A percentile compares a stretch with the other conserved stretches of the same genome.
phyloP scores from a whole-genome alignment of 1,284 basidiomycete genomes.

The Golubevia sp. region DNA sequence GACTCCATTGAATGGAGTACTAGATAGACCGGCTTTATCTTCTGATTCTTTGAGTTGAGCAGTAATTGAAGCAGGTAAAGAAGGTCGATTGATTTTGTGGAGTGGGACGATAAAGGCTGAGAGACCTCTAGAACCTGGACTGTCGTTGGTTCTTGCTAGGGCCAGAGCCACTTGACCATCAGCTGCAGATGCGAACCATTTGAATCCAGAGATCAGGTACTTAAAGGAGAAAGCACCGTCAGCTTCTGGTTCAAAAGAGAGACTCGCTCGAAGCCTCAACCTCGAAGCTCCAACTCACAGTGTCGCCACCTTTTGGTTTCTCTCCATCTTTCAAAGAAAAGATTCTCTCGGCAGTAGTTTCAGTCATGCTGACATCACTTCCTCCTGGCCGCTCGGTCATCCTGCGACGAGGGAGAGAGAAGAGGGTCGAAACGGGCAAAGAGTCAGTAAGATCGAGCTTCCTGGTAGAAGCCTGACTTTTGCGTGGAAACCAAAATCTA shows the following conservation, averaged over 20 bases:
- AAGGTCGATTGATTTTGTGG: constrained; percentile 48
- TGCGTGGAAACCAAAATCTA: too few species aligned
- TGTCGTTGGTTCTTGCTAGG: constrained; percentile 69
- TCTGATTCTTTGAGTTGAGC: constrained; percentile 5
- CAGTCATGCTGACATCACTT: constrained; percentile 76
- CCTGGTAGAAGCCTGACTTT: too few species aligned
- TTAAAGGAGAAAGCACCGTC: constrained; percentile 62
- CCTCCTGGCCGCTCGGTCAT: constrained; percentile 71
- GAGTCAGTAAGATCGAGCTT: not conserved
- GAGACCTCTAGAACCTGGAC: constrained; percentile 64
- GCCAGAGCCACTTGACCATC: constrained; percentile 75
- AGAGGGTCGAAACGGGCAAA: not conserved
- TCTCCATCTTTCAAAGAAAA: constrained; percentile 8
- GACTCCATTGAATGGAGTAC: constrained; percentile 70
- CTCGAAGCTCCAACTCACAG: not conserved
- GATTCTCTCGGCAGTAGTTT: constrained; percentile 68
- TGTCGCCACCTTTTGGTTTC: constrained; percentile 63
- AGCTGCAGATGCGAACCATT: constrained; percentile 78
- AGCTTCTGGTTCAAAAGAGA: constrained; percentile 61
- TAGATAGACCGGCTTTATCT: constrained; percentile 16
- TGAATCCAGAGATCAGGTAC: constrained; percentile 36
- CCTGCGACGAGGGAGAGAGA: constrained; percentile 6
- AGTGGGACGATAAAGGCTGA: constrained; percentile 76
- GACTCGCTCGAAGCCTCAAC: not conserved
- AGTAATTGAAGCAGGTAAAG: constrained; percentile 60